Base-by-base conservation (phyloP, 768 basidiomycete genomes). In the Lactarius evosmus region DNA sequence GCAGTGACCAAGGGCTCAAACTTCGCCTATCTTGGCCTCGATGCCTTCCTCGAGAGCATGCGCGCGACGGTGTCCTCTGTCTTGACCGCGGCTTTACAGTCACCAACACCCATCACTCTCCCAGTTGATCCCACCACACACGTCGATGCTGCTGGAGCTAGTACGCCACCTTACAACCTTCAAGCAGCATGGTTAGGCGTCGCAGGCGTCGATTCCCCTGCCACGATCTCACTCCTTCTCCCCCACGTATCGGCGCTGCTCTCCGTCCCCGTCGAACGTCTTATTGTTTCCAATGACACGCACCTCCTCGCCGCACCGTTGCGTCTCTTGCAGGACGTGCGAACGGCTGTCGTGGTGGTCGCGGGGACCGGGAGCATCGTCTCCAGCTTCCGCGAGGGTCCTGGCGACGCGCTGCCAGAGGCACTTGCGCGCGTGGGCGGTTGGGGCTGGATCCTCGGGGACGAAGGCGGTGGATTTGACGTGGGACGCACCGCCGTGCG, bases 221-320 rank as follows among this genome's bases (percentile, higher is more conserved):
- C 81, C 16, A 86, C 86, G 17, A 79, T 85, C 60, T 80, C 78
- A 16, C 78, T 78, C 11, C 78, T 93, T 55, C 81, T 83, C 0
- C 74, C 77, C 4, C 75, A 79, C 12, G 75, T 92, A 49, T 81
- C 88, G 2, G 70, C 70, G 3, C 80, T 92, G 19, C 78, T 91
- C 5, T 79, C 75, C 32, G 78, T 93, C 56, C 83, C 87, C 5
- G 67, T 74, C 0, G 78, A 81, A 7, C 72, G 77, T 4, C 76
- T 94, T 27, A 75, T 79, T 46, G 80, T 95, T 56, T 80, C 86
- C 46, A 95, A 95, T 73, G 93, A 96, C 72, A 89, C 91, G 0
- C 83, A 89, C 69, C 87, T 96, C 51, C 84, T 96, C 51, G 90
- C 91, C 11, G 85, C 91, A 0, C 91, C 93, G 5, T 78, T 94